Conservation (phyloP, 805 yeast species). For the Nakazawaea holstii region DNA sequence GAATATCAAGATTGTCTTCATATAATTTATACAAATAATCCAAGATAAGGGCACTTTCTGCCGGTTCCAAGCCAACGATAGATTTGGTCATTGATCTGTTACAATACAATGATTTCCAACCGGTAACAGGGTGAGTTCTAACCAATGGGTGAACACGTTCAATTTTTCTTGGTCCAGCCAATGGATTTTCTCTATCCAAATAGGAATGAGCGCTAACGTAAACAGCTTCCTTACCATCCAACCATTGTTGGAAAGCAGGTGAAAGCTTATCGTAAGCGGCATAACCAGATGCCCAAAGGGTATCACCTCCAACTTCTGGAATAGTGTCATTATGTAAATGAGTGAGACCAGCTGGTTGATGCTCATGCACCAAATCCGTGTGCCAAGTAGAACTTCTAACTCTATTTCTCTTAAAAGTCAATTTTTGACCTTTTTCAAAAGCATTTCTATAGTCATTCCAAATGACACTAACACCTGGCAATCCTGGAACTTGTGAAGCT, state of each 20-base stretch:
- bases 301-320: slow-evolving; percentile 48
- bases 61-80: slow-evolving; percentile 44
- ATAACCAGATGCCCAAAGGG: slow-evolving; percentile 47
- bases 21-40: slow-evolving; percentile 36
- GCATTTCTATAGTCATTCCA: slow-evolving; percentile 22
- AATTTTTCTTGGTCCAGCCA: slow-evolving; percentile 36
- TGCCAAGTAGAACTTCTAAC: slow-evolving; percentile 30
- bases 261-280: slow-evolving; percentile 50
- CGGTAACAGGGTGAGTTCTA: slow-evolving; percentile 58
- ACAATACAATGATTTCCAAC: slow-evolving; percentile 49
- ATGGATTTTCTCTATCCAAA: slow-evolving; percentile 36
- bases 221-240: slow-evolving; percentile 26
- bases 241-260: slow-evolving; percentile 40
- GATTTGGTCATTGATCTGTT: slow-evolving; percentile 42
- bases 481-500: slow-evolving; percentile 25
- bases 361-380: slow-evolving; percentile 42
- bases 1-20: slow-evolving; percentile 43
- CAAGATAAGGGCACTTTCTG: slow-evolving; percentile 39
- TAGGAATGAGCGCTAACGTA: slow-evolving; percentile 38
- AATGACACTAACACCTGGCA: slow-evolving; percentile 28
- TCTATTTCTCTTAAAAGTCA: slow-evolving; percentile 1
- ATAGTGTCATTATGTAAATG: slow-evolving; percentile 40
- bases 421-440: slow-evolving; percentile 1
- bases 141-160: slow-evolving; percentile 53
- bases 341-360: slow-evolving; percentile 42